phyloP scores from a whole-genome alignment of 495 filamentous ascomycete species.

The Neurospora sp. region DNA sequence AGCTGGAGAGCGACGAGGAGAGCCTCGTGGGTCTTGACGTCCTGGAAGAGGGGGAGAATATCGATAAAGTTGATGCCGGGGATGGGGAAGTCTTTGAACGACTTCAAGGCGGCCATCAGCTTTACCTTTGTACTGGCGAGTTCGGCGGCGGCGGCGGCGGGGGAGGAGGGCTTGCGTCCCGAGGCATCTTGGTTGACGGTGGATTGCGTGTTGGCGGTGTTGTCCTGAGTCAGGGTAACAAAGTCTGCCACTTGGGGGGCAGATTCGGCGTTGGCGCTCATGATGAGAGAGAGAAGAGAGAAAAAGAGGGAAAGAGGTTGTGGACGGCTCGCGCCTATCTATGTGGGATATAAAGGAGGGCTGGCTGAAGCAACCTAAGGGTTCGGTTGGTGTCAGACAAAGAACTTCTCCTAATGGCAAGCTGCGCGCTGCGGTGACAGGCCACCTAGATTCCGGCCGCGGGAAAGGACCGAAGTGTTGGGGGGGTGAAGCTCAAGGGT shows the following conservation, averaged over 20 bases:
- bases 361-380: conserved; percentile 4
- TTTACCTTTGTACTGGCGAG: conserved; percentile 88
- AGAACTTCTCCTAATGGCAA: background rate
- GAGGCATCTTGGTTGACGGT: conserved; percentile 39
- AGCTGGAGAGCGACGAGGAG: conserved; percentile 83
- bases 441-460: background rate
- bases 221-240: conserved; percentile 7
- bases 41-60: conserved; percentile 91
- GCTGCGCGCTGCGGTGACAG: background rate
- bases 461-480: background rate
- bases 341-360: conserved; percentile 21
- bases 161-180: conserved; percentile 47
- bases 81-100: conserved; percentile 89
- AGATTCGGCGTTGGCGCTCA: conserved; percentile 39
- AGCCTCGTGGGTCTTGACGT: conserved; percentile 59
- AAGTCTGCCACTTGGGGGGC: conserved; percentile 14
- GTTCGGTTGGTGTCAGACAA: background rate
- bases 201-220: conserved; percentile 26
- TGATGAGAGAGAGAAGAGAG: conserved; percentile 41
- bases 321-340: conserved; percentile 11
- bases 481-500: background rate
- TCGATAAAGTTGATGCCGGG: conserved; percentile 96
- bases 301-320: conserved; percentile 1
- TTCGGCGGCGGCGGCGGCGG: conserved; percentile 72
- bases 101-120: conserved; percentile 41